Percentiles rank a stretch among this genome's conserved stretches.
phyloP scores from a whole-genome alignment of 2,329 filamentous ascomycete species.

The Phialophora macrospora region DNA sequence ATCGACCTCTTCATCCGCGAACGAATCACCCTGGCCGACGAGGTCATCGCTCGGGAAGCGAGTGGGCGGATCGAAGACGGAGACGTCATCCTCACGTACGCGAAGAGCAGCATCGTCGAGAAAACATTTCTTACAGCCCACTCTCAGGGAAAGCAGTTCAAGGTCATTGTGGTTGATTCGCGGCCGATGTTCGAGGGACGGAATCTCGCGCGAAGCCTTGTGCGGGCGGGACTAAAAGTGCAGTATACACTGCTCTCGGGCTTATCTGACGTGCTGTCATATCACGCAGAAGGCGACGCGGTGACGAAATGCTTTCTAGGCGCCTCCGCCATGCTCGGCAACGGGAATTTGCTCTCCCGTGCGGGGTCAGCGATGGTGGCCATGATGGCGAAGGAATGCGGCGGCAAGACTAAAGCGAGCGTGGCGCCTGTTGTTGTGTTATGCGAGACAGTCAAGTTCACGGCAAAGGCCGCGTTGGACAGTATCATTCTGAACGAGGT shows the following conservation, averaged over 20 bases:
- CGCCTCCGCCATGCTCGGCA: constrained; percentile 93
- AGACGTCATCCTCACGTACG: constrained; percentile 85
- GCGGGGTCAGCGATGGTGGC: constrained; percentile 87
- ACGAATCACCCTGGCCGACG: constrained; percentile 83
- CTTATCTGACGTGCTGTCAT: constrained; percentile 70
- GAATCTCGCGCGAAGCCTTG: constrained; percentile 72
- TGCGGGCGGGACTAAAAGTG: constrained; percentile 72
- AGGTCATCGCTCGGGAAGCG: constrained; percentile 79
- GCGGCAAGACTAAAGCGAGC: constrained; percentile 49
- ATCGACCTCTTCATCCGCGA: constrained; percentile 92
- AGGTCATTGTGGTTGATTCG: constrained; percentile 82
- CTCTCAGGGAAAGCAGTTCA: constrained; percentile 71
- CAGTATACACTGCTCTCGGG: constrained; percentile 82
- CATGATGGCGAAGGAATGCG: constrained; percentile 72
- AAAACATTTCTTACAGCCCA: constrained; percentile 75
- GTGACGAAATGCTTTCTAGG: constrained; percentile 79
- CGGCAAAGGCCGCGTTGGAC: constrained; percentile 85
- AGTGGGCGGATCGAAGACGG: constrained; percentile 75
- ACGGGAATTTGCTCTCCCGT: constrained; percentile 85
- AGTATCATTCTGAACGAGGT: constrained; percentile 95
- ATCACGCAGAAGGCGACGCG: constrained; percentile 47
- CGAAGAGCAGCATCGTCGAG: constrained; percentile 83
- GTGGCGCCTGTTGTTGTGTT: constrained; percentile 84
- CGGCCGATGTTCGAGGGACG: constrained; percentile 72
- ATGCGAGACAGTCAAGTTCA: constrained; percentile 95